Base-by-base conservation (phyloP, 2,329 filamentous ascomycete species). In the Fusarium luffae region DNA sequence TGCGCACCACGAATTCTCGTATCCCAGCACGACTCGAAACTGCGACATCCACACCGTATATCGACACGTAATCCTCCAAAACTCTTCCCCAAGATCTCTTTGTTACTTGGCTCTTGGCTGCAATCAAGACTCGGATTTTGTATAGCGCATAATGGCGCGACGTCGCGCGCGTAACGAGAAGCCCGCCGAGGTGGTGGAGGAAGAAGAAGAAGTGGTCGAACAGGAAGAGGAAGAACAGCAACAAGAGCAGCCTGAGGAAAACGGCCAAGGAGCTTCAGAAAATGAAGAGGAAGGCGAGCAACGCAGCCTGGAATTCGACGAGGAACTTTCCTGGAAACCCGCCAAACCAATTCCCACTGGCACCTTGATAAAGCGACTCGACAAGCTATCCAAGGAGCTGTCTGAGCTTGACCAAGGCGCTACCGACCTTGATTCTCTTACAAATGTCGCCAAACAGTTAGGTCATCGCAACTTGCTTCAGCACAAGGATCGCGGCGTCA, bases 401-500 rank as follows among this genome's bases (percentile, higher is more conserved):
- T 86, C 89, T 68, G 90, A 92, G 62, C 88, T 97, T 75, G 94
- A 97, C 66, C 94, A 98, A 80, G 94, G 97, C 74, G 90, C 91
- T 61, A 89, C 91, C 61, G 90, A 97, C 64, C 89, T 92, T 73
- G 89, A 92, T n/a, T 94, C 93, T n/a, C 86, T 98, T 70, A 88
- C 86, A 66, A 90, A 91, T 52, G 92, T 97, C 68, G 93, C 95
- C 54, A 92, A 94, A 77, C 93, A 97, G 75, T 86, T 99, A 46
- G 93, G 91, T 8, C 90, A 90, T 69, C 89, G 91, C 66, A 93
- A 96, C 76, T 85, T 99, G 25, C 82, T 99, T 48, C 89, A 89
- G 63, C 96, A 99, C 82, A 97, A 97, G 82, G 96, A 99, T 79
- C 92, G 91, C 70, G 96, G 96, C 59, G 94, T 99, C 70, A 92